Conservation (phyloP, 2,329 filamentous ascomycete genomes). For the Calonectria crousiana region DNA sequence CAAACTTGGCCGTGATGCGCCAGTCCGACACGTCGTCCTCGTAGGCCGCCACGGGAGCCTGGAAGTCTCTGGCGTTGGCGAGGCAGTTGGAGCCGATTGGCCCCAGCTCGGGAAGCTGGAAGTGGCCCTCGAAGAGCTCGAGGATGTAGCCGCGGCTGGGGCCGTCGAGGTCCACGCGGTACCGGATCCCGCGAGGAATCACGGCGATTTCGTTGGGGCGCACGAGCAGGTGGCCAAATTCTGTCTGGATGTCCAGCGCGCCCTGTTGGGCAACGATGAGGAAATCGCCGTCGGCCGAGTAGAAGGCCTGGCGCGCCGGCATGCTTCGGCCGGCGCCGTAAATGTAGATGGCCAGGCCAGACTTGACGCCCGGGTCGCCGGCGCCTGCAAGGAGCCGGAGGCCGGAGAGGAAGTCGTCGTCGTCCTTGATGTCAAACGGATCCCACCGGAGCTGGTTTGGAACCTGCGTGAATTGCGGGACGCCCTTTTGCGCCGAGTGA, state of each 20-base stretch:
- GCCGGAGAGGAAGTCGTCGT: slow-evolving; percentile 65
- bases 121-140: slow-evolving; percentile 80
- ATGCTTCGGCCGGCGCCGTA: slow-evolving; percentile 85
- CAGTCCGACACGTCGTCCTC: slow-evolving; percentile 67
- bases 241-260: slow-evolving; percentile 80
- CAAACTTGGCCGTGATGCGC: slow-evolving; percentile 72
- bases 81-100: slow-evolving; percentile 80
- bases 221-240: slow-evolving; percentile 79
- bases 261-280: slow-evolving; percentile 83
- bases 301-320: slow-evolving; percentile 79
- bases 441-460: slow-evolving; percentile 90
- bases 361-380: slow-evolving; percentile 83
- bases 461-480: slow-evolving; percentile 49
- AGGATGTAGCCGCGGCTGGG: slow-evolving; percentile 80
- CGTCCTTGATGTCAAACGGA: slow-evolving; percentile 78
- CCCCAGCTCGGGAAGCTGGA: slow-evolving; percentile 77
- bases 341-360: slow-evolving; percentile 85
- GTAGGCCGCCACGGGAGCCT: slow-evolving; percentile 77
- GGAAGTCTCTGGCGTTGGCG: slow-evolving; percentile 81
- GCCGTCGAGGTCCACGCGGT: slow-evolving; percentile 74
- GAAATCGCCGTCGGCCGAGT: slow-evolving; percentile 85
- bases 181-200: slow-evolving; percentile 79
- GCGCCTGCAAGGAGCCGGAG: slow-evolving; percentile 81
- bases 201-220: slow-evolving; percentile 83
- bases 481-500: slow-evolving; percentile 35